Conservation (phyloP, 352 stramenopile species). For the Globisporangium lucens region DNA sequence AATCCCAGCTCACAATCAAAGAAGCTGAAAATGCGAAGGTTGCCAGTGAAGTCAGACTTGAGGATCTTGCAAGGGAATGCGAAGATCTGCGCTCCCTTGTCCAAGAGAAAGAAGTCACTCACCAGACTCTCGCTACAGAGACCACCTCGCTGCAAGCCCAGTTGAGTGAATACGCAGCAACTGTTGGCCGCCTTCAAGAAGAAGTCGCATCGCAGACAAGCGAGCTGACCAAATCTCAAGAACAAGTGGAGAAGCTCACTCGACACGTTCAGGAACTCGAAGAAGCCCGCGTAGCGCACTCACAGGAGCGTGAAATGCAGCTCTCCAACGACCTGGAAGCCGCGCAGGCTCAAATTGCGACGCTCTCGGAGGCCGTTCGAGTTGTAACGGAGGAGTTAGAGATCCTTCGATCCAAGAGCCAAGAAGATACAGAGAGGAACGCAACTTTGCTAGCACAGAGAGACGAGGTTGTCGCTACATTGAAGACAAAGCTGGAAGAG, state of each 20-base stretch:
- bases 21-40: background rate
- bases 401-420: conserved; percentile 9
- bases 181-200: background rate
- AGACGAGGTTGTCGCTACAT: conserved; percentile 46
- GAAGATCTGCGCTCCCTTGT: background rate
- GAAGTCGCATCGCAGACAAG: background rate
- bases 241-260: background rate
- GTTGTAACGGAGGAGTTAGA: conserved; percentile 18
- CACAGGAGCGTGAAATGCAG: conserved; percentile 12
- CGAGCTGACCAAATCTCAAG: background rate
- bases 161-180: background rate
- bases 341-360: conserved; percentile 23
- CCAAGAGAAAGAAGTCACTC: background rate
- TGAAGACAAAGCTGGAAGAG: conserved; percentile 64
- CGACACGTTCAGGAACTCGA: conserved; percentile 10
- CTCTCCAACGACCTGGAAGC: conserved; percentile 18
- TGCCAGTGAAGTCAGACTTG: background rate
- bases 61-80: background rate
- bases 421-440: conserved; percentile 1
- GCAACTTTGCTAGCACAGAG: conserved; percentile 20
- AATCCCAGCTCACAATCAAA: background rate
- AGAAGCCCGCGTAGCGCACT: conserved; percentile 19
- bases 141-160: background rate
- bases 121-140: background rate
- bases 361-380: conserved; percentile 17